Evolutionary conservation across 257 asterid species (phyloP).

Genomic region (Solanum chiquidenum): DNA sequence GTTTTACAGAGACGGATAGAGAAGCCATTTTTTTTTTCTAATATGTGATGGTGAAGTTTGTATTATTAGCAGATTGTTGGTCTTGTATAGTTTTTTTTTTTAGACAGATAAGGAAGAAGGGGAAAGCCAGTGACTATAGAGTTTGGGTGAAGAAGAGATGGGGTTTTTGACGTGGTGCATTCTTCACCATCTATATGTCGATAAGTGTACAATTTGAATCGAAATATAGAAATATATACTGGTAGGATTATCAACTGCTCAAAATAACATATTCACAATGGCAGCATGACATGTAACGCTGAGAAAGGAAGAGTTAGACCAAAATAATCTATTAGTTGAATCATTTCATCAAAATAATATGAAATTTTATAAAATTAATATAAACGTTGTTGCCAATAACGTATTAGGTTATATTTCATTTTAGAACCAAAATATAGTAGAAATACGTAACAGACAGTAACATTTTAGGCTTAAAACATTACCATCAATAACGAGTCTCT

Average conservation of each 20-base stretch:
- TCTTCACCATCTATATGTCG: not conserved
- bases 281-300: not conserved
- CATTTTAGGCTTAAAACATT: no score
- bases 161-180: not conserved
- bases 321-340: not conserved
- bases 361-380: no score
- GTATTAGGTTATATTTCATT: no score
- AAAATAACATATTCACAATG: not conserved
- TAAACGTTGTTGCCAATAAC: not conserved
- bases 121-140: not conserved
- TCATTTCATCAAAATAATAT: not conserved
- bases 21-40: constrained; percentile 45
- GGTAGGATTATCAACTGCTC: not conserved
- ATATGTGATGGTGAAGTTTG: not conserved
- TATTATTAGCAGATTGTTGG: not conserved
- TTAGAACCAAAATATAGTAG: not conserved
- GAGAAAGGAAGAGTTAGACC: not conserved
- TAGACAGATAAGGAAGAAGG: not conserved
- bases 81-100: not conserved
- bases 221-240: not conserved
- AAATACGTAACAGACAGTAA: not conserved
- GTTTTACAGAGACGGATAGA: constrained; percentile 34
- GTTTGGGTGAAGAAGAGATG: not conserved
- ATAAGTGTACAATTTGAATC: not conserved
- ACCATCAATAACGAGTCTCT: not conserved